Base-by-base conservation (phyloP, 2,329 filamentous ascomycete genomes). In the Hypoxylon sp. region DNA sequence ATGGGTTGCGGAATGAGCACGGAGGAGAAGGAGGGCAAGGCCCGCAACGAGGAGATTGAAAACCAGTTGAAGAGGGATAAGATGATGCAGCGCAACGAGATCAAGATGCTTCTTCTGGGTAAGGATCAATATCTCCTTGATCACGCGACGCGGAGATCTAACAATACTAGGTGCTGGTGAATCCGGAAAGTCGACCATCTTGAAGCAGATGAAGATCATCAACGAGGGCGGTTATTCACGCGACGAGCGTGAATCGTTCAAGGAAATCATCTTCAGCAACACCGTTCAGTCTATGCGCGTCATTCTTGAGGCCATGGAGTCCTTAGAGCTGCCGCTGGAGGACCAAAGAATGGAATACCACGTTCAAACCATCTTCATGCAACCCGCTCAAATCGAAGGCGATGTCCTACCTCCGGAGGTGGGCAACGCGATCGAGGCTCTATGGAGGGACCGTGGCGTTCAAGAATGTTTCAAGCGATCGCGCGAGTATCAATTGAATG, bases 1-100 rank as follows among this genome's bases (percentile, higher is more conserved):
- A 99, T 99, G 96, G 96, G 96, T 90, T 99, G 96, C 84, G 95
- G 95, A 85, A 97, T 98, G 94, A 98, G 95, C 83, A 97, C 96
- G 81, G 96, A 98, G 87, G 96, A 98, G 86, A 98, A 98, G 92
- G 96, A 98, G 94, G 95, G 96, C 85, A 98, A 98, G 93, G 93
- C 94, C 87, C 92, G 96, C 77, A 98, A 99, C 82, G 96, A 99
- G 89, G 95, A 98, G 90, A 99, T 99, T 80, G 96, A 99, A 85
- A 98, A 98, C 83, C 95, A 98, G 87, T 87, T 98, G 81, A 98
- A 98, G 90, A 90, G 94, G 82, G 96, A 99, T 81, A 97, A 97
- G 85, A 93, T 98, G 93, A 92, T 97, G 88, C 95, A 98, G 86
- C 92, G 95, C 78, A 99, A 99, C 77, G 96, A 99, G 85, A 99